Evolutionary conservation across 495 filamentous ascomycete genomes (phyloP).

Genomic region (Neurospora discreta): DNA sequence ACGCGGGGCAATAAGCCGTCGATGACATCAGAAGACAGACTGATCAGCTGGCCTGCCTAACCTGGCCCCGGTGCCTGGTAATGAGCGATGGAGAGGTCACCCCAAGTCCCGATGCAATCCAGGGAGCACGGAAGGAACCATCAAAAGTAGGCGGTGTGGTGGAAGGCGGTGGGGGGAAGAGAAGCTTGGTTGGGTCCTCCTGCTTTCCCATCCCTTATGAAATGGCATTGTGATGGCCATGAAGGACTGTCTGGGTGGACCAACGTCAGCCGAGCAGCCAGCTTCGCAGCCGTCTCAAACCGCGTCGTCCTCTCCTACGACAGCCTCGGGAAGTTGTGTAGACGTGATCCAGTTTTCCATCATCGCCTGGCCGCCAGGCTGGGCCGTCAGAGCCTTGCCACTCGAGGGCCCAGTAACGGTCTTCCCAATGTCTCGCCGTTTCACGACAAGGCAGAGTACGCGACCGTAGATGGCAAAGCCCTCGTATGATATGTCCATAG

Average conservation of each 20-base stretch:
- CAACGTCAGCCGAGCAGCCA: background rate
- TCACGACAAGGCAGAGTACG: conserved; percentile 82
- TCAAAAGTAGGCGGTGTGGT: background rate
- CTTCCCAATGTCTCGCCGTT: conserved; percentile 34
- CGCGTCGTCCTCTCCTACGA: conserved; percentile 15
- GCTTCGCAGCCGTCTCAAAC: conserved; percentile 4
- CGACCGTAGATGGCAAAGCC: conserved; percentile 91
- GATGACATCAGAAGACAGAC: background rate
- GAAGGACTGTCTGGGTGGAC: background rate
- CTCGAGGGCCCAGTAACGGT: conserved; percentile 16
- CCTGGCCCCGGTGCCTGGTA: background rate
- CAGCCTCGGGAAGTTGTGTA: conserved; percentile 47
- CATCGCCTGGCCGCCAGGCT: conserved; percentile 53
- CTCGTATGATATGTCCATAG: conserved; percentile 76
- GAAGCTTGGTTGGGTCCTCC: background rate
- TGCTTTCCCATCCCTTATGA: background rate
- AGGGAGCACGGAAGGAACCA: background rate
- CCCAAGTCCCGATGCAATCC: background rate
- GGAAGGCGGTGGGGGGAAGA: background rate
- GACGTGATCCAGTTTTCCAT: conserved; percentile 89
- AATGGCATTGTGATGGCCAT: background rate
- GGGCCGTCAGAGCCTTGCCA: conserved; percentile 20
- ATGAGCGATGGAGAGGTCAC: background rate
- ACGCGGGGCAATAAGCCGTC: background rate
- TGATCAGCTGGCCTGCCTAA: background rate